Evolutionary conservation across 495 filamentous ascomycete genomes (phyloP), one percentile per base, ranked within the genome.

Genomic region (Penicillium simplicissimum): DNA sequence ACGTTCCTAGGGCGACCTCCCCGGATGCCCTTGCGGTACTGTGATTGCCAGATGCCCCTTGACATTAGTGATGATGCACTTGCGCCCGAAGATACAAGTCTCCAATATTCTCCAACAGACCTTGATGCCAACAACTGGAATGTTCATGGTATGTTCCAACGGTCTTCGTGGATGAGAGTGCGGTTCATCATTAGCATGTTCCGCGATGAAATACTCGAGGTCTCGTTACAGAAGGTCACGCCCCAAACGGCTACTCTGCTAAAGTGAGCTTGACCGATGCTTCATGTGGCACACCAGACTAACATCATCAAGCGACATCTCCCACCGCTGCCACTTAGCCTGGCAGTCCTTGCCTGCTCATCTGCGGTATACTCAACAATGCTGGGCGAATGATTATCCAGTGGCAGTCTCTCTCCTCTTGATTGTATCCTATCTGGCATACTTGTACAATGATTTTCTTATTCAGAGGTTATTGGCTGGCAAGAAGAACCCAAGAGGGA

Each of bases 131-230:
- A 77, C 15, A 83, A 82, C 3, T 88, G 86, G 85, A 84, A 79
- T 61, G 71, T 67, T 0, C 67, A 74, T n/a, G 72, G 53, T 21
- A 19, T 68, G 71, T 49, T 66, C 69, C 61, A 67, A 61, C 35
- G 72, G 59, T 36, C 81, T 68, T 38, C 76, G 55, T 73, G 71
- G 80, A 57, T 71, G 31, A 74, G 86, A 23, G 72, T 81, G 0
- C 79, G 83, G 31, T 76, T 79, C 15, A 68, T 81, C 13, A 68
- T 85, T 17, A 71, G 76, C 6, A 66, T 71, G 1, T 75, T 87
- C 5, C 74, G 80, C 0, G 86, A 88, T 52, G 83, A 87, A 51
- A 81, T 89, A 28, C 72, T 89, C 1, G 79, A 85, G 51, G 71
- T 87, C 21, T 82, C 84, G 21, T 58, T 87, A 13, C 69, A 66